phyloP scores from a whole-genome alignment of 768 basidiomycete genomes.

The Clavulina sp. region DNA sequence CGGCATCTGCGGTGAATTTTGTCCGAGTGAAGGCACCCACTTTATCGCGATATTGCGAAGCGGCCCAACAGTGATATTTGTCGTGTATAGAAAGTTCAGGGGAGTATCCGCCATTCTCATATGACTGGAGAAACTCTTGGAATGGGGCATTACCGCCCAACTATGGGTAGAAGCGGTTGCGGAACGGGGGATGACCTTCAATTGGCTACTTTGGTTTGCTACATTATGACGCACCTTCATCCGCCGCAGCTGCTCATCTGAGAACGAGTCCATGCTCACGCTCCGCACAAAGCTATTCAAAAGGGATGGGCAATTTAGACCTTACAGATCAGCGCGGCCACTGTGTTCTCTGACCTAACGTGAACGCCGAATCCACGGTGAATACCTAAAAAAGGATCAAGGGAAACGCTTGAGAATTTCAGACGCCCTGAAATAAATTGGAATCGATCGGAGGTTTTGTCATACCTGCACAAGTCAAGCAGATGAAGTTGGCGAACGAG shows the following conservation, averaged over 20 bases:
- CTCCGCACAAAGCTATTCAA: constrained; percentile 64
- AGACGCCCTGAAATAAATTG: neutral
- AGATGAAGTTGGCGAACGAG: constrained; percentile 56
- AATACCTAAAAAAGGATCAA: constrained; percentile 31
- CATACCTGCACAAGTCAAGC: constrained; percentile 40
- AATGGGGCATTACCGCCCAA: constrained; percentile 80
- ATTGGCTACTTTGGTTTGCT: neutral
- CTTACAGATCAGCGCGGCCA: constrained; percentile 8
- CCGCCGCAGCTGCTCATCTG: constrained; percentile 65
- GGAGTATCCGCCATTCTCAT: constrained; percentile 56
- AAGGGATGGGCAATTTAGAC: neutral
- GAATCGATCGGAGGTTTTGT: neutral
- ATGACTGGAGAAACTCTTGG: constrained; percentile 56
- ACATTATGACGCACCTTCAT: constrained; percentile 53
- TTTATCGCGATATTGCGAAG: constrained; percentile 88
- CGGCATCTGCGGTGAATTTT: neutral
- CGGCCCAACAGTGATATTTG: constrained; percentile 88
- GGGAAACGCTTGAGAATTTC: neutral
- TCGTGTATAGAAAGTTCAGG: constrained; percentile 45
- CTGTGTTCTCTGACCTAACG: constrained; percentile 36
- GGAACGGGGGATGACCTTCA: neutral
- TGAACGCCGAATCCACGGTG: constrained; percentile 92
- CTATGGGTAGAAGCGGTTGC: constrained; percentile 22
- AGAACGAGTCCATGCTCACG: constrained; percentile 95
- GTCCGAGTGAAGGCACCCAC: constrained; percentile 24